Evolutionary conservation across 257 asterid genomes (phyloP).

Genomic region (Penstemon barbatus): DNA sequence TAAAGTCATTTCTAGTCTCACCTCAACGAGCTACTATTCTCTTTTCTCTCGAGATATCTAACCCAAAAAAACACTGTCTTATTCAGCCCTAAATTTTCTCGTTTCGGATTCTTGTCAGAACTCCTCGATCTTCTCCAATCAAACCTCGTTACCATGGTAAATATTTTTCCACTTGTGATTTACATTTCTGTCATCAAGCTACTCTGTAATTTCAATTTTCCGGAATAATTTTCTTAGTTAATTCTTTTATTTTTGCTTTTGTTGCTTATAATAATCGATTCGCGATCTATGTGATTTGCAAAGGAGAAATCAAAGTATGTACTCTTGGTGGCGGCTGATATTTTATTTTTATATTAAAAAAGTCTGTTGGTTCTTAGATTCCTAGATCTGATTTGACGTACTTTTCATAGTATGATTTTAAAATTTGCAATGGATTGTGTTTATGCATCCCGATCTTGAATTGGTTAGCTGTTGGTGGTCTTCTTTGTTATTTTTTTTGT

Average conservation of each 20-base stretch:
- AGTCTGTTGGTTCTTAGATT: neutral
- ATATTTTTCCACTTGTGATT: slow-evolving; percentile 1
- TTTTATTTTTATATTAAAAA: neutral
- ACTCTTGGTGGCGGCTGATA: slow-evolving; percentile 5
- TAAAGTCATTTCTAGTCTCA: slow-evolving; percentile 4
- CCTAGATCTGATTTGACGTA: slow-evolving; percentile 29
- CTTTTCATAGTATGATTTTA: neutral
- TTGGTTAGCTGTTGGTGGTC: slow-evolving; percentile 4
- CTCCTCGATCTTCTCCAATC: slow-evolving; percentile 41
- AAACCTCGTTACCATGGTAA: slow-evolving; percentile 39
- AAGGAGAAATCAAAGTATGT: neutral
- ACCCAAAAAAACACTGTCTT: neutral
- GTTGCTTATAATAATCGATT: neutral
- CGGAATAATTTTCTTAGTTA: neutral
- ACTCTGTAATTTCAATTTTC: neutral
- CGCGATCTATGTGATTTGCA: slow-evolving; percentile 22
- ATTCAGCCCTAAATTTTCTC: slow-evolving; percentile 34
- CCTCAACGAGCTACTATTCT: neutral
- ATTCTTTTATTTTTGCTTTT: neutral
- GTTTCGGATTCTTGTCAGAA: slow-evolving; percentile 8
- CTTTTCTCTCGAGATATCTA: slow-evolving; percentile 11
- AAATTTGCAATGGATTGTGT: neutral
- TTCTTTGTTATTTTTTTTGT: no score
- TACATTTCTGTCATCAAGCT: neutral
- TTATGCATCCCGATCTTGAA: slow-evolving; percentile 10